Base-by-base conservation (phyloP, 2,329 filamentous ascomycete species). In the Cyclaneusma minus region DNA sequence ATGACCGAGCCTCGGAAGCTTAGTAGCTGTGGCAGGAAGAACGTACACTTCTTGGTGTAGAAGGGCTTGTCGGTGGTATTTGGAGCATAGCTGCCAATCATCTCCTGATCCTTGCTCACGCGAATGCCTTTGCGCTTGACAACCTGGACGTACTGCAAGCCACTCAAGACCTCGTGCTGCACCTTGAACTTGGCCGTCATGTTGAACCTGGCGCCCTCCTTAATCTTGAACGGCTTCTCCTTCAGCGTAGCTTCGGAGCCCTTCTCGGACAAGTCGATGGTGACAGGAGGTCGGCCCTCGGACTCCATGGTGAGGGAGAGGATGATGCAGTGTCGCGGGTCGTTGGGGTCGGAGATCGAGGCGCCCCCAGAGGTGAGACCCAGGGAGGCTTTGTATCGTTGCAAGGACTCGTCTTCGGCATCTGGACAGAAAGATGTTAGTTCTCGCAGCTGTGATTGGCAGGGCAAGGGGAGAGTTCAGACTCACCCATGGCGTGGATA, bases 351-450 rank as follows among this genome's bases (percentile, higher is more conserved):
- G 30, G 72, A 78, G 33, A 82, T 66, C 42, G 76, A 66, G 25
- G 64, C 69, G 47, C 78, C 77, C 41, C 71, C 59, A 30, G 62
- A 73, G 37, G 74, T 71, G 33, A 95, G 73, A 41, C 89, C 89
- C 34, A 98, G 77, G 8, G 87, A 95, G 48, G 87, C 71, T 64
- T 98, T 98, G 79, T 92, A 98, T 47, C 87, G 79, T 58, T 91
- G 81, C 45, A 98, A 76, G 35, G 87, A 89, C 56, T 95, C 87
- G 52, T 98, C 89, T 45, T 80, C 60, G 40, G 64, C 61, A 45
- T 74, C 64, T 75, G 44, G 16, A 11, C 14, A 28, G 40, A 40
- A 35, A 45, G 25, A 10, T 17, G 21, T 29, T 21, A 28, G 20
- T 15, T 29, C n/a, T 12, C n/a, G 7, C 5, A 17, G 24, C n/a